Evolutionary conservation across 2,329 filamentous ascomycete species (phyloP), one percentile per base, ranked within the genome.

Genomic region (Trichothecium roseum): DNA sequence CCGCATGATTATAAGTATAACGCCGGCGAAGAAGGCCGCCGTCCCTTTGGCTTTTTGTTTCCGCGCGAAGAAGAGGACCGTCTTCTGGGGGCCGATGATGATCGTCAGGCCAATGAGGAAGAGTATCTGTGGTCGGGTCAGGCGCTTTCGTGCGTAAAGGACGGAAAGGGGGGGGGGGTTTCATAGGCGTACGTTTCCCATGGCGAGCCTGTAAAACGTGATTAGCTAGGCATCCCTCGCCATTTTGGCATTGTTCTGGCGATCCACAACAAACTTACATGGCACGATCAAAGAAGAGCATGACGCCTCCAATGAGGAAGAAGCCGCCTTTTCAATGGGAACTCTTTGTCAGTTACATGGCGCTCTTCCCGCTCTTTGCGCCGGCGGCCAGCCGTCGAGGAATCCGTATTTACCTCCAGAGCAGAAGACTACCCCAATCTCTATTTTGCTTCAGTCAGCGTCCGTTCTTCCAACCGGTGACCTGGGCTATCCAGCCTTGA

Each of bases 341-440:
- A 6, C 20, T 24, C 6, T 24, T 24, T 24, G 20, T 24, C 20
- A 24, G n/a, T n/a, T n/a, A n/a, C n/a, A n/a, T n/a, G n/a, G n/a
- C n/a, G n/a, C n/a, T n/a, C n/a, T n/a, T n/a, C n/a, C n/a, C n/a
- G n/a, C n/a, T n/a, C 32, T 28, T 44, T 50, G 42, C 47, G 45
- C 44, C 47, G 32, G 37, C 41, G 38, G 37, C 40, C 20, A 28
- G 17, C 34, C 10, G 20, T 24, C 20, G 20, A 6, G 6, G 20
- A 24, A 24, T 24, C n/a, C 20, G 49, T 60, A 81, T 84, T 49
- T 81, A 94, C 88, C 89, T 54, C 87, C 89, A 54, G 86, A 91
- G 73, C 91, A 96, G 69, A 98, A 98, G 57, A 88, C 85, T 43
- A 95, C 88, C 49, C 91, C 91, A 53, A 96, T 83, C 63, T 98